Percentiles rank a stretch among this genome's conserved stretches.
Evolutionary conservation across 257 asterid species (phyloP).

Genomic region (Craterostigma plantagineum): DNA sequence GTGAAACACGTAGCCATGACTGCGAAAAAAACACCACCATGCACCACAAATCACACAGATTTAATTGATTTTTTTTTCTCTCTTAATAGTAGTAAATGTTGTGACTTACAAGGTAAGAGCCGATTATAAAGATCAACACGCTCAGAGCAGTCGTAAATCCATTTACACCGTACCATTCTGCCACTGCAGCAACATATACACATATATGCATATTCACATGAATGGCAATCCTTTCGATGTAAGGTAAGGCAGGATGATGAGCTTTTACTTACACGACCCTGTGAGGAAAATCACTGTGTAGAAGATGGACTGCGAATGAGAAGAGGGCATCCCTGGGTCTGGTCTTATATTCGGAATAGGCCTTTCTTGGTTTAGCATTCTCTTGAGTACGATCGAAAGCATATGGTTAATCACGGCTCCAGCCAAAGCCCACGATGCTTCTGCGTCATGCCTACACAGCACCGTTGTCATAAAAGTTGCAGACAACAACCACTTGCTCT

Average conservation of each 20-base stretch:
- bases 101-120: conserved; percentile 53
- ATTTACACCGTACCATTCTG: conserved; percentile 35
- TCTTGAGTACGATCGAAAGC: conserved; percentile 32
- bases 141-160: conserved; percentile 23
- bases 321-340: conserved; percentile 91
- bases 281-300: conserved; percentile 22
- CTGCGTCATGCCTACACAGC: conserved; percentile 62
- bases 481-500: conserved; percentile 68
- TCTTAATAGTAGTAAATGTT: no score
- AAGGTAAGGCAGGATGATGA: neutral
- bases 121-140: conserved; percentile 23
- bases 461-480: conserved; percentile 18
- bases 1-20: conserved; percentile 79
- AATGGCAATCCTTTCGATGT: no score
- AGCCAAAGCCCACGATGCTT: conserved; percentile 45
- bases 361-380: conserved; percentile 52
- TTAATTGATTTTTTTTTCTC: no score
- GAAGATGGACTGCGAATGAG: conserved; percentile 62
- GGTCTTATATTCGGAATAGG: conserved; percentile 46
- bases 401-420: conserved; percentile 40
- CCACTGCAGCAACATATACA: conserved; percentile 21
- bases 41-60: neutral
- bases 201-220: no score
- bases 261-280: conserved; percentile 31
- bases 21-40: no score